Percentiles rank a stretch among this genome's conserved stretches.
Conservation (phyloP, 768 basidiomycete species). For the Tubosaeta brunneosetosa region DNA sequence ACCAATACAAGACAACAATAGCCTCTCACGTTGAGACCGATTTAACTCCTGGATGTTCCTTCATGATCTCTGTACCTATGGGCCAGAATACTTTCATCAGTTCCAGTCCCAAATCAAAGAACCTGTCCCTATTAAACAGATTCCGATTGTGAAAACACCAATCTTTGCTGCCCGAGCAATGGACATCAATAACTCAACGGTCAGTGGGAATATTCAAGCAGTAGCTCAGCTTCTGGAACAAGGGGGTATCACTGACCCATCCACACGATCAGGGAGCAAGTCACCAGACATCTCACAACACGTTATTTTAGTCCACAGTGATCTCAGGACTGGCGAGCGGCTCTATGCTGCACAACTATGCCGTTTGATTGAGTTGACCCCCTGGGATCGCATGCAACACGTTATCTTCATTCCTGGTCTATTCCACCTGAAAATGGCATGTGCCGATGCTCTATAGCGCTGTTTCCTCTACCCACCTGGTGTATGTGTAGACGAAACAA, state of each 20-base stretch:
- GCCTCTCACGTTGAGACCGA: not conserved
- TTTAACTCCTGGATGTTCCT: not conserved
- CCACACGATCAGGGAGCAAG: not conserved
- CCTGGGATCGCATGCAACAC: conserved; percentile 27
- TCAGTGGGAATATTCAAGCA: conserved; percentile 1
- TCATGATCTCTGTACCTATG: conserved; percentile 6
- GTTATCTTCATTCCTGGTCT: conserved; percentile 29
- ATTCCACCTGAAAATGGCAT: conserved; percentile 19
- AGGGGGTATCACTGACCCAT: conserved; percentile 4
- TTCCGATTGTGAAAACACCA: conserved; percentile 18
- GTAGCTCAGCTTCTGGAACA: not conserved
- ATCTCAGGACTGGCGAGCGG: not conserved
- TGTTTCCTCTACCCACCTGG: conserved; percentile 6
- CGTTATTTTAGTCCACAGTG: not conserved
- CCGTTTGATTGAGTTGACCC: not conserved
- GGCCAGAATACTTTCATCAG: conserved; percentile 13
- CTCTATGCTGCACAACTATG: not conserved
- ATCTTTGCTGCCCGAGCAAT: not conserved
- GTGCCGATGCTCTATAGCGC: conserved; percentile 20
- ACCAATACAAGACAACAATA: not conserved
- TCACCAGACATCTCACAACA: not conserved
- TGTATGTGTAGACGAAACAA: conserved; percentile 5
- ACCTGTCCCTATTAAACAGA: conserved; percentile 25
- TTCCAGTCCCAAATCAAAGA: conserved; percentile 4
- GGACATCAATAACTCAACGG: not conserved